These are phyloP conservation scores for Plenodomus lindquistii DNA, from an alignment of 2,329 filamentous ascomycete species.

Conservation along the genomic window DNA sequence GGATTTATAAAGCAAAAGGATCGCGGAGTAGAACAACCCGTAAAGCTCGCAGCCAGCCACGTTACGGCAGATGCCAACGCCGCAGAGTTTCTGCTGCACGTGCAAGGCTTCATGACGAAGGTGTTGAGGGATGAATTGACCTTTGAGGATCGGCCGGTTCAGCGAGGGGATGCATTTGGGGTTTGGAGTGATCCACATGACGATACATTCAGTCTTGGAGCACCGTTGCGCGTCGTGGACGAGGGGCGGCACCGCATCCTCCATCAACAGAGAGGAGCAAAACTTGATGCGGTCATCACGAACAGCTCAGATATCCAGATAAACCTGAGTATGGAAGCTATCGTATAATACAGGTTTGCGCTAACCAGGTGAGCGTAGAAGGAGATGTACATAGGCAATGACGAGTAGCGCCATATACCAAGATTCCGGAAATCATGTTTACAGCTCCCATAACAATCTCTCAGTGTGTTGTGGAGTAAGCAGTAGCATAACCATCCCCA, in stretches of 20 bases:
- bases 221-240: neutral
- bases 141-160: neutral
- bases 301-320: too few relatives aligned
- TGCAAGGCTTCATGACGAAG: conserved; percentile 9
- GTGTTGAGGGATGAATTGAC: conserved; percentile 11
- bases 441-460: too few relatives aligned
- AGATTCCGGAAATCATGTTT: too few relatives aligned
- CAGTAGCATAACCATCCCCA: too few relatives aligned
- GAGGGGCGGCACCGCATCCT: neutral
- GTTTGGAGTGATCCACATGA: neutral
- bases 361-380: too few relatives aligned
- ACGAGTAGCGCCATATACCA: too few relatives aligned
- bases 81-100: conserved; percentile 2
- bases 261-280: neutral
- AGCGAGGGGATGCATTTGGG: neutral
- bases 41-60: conserved; percentile 10
- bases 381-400: too few relatives aligned
- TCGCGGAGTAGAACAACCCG: neutral
- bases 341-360: too few relatives aligned
- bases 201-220: neutral
- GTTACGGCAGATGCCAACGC: conserved; percentile 10
- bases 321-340: too few relatives aligned
- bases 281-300: too few relatives aligned
- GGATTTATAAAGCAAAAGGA: neutral
- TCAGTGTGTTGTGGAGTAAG: too few relatives aligned